These are phyloP conservation scores for Nymphaea colorata DNA, from an alignment of 164 flowering plant species.

Conservation along the genomic window DNA sequence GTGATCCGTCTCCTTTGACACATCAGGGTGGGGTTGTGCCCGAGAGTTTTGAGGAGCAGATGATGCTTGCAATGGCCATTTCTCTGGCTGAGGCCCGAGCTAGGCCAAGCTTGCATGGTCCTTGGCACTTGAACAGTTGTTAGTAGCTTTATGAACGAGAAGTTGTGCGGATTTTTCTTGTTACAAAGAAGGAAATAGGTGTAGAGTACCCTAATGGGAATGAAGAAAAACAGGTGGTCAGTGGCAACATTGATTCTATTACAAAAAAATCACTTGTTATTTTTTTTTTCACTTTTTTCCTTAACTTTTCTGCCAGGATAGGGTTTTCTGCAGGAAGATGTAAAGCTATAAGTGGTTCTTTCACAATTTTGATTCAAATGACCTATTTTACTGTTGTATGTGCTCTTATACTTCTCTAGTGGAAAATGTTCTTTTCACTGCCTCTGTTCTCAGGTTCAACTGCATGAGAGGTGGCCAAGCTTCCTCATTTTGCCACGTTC, in stretches of 20 bases:
- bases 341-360: background rate
- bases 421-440: background rate
- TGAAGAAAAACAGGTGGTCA: background rate
- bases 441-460: background rate
- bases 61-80: slow-evolving; percentile 95
- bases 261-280: background rate
- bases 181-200: background rate
- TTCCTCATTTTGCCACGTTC: background rate
- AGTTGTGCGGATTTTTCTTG: background rate
- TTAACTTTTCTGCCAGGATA: background rate
- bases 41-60: slow-evolving; percentile 91
- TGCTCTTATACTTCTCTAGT: background rate
- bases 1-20: background rate
- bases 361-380: background rate
- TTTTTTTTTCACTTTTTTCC: no score
- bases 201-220: background rate
- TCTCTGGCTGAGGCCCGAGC: slow-evolving; percentile 81
- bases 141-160: background rate
- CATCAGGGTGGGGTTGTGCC: slow-evolving; percentile 26
- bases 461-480: background rate
- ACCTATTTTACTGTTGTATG: background rate
- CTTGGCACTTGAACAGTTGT: background rate
- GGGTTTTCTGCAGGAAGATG: background rate
- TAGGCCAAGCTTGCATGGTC: slow-evolving; percentile 30
- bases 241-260: background rate